These are phyloP conservation scores for Cercospora citrullina DNA, from an alignment of 2,329 filamentous ascomycete genomes.

Conservation along the genomic window DNA sequence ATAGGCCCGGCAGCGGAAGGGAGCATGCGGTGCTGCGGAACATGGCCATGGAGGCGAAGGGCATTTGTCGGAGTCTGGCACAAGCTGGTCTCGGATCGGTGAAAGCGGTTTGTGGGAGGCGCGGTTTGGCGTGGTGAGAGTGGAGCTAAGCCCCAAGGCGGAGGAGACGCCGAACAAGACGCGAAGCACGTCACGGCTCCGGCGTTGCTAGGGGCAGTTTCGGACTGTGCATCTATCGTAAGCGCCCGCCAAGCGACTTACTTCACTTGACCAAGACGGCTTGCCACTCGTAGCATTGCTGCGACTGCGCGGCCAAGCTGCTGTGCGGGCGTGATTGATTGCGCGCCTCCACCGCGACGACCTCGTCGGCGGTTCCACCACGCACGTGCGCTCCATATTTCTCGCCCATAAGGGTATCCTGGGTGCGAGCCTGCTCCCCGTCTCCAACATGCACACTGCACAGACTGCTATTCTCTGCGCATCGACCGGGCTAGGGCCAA, in stretches of 20 bases:
- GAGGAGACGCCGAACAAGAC: not conserved
- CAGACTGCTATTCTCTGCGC: too few relatives aligned
- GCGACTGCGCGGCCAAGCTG: not conserved
- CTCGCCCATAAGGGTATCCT: not conserved
- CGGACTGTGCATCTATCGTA: slow-evolving; percentile 6
- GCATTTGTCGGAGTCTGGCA: not conserved
- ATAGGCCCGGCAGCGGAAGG: not conserved
- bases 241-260: slow-evolving; percentile 7
- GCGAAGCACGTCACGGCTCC: too few relatives aligned
- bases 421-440: not conserved
- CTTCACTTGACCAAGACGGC: slow-evolving; percentile 4
- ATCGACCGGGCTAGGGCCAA: too few relatives aligned
- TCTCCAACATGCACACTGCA: not conserved
- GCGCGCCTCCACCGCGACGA: not conserved
- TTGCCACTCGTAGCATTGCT: not conserved
- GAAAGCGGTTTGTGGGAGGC: not conserved
- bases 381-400: not conserved
- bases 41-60: not conserved
- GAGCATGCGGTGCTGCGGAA: not conserved
- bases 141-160: not conserved
- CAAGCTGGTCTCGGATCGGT: not conserved
- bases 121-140: not conserved
- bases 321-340: not conserved
- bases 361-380: not conserved
- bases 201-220: not conserved